These are phyloP conservation scores for Apiospora malaysiana DNA, from an alignment of 2,329 filamentous ascomycete genomes.

Conservation along the genomic window DNA sequence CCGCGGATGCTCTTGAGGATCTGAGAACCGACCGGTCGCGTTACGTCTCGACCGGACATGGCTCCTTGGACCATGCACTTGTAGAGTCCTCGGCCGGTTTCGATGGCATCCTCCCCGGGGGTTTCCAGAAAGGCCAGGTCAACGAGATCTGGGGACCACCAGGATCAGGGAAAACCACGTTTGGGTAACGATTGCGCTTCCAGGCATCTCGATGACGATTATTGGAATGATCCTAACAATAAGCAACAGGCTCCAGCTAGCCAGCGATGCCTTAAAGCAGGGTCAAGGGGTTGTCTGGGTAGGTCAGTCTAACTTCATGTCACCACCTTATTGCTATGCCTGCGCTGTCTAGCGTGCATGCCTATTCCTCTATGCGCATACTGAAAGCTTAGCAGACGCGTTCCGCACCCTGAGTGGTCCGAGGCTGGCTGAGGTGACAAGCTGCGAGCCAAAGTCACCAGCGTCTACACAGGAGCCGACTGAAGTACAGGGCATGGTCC, in stretches of 20 bases:
- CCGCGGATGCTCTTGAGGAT: slow-evolving; percentile 71
- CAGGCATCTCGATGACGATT: not conserved
- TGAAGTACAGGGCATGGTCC: slow-evolving; percentile 40
- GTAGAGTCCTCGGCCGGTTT: slow-evolving; percentile 35
- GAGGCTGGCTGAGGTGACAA: slow-evolving; percentile 42
- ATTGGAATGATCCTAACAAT: slow-evolving; percentile 24
- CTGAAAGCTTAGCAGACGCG: slow-evolving; percentile 42
- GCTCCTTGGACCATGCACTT: slow-evolving; percentile 57
- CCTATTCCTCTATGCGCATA: slow-evolving; percentile 23
- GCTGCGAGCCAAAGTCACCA: slow-evolving; percentile 24
- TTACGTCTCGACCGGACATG: slow-evolving; percentile 62
- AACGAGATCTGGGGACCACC: slow-evolving; percentile 89
- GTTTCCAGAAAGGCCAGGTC: slow-evolving; percentile 76
- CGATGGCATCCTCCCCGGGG: slow-evolving; percentile 46
- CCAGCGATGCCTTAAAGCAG: slow-evolving; percentile 65
- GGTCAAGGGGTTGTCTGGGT: slow-evolving; percentile 79
- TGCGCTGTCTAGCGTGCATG: not conserved
- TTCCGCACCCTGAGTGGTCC: slow-evolving; percentile 50
- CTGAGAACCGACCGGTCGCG: slow-evolving; percentile 57
- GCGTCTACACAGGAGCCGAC: slow-evolving; percentile 14
- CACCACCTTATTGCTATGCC: not conserved
- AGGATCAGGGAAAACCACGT: slow-evolving; percentile 81
- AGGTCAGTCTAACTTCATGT: slow-evolving; percentile 59
- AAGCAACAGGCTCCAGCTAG: slow-evolving; percentile 70
- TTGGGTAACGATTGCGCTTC: slow-evolving; percentile 65